These are phyloP conservation scores for Guillardia theta DNA, from an alignment of 78 protist species.

Conservation along the genomic window DNA sequence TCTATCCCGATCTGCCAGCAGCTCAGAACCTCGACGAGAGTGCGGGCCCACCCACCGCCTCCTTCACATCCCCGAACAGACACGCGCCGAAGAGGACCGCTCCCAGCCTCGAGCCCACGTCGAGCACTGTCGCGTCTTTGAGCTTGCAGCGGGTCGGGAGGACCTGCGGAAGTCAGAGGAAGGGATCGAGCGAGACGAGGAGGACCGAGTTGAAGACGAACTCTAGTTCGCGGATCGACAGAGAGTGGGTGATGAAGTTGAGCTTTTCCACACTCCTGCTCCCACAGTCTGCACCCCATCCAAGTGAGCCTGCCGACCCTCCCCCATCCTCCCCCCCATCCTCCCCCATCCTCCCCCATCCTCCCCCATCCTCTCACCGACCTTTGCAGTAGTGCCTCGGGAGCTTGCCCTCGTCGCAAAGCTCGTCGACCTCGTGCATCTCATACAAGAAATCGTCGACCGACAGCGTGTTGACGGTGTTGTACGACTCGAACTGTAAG, in stretches of 20 bases:
- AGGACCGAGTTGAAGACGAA: too few species aligned
- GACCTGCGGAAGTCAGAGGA: not conserved
- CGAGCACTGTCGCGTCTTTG: too few species aligned
- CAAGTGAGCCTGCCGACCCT: not conserved
- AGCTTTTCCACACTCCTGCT: not conserved
- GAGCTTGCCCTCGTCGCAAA: not conserved
- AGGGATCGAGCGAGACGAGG: too few species aligned
- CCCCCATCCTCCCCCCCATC: too few species aligned
- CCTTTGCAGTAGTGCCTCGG: not conserved
- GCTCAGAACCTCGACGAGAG: too few species aligned
- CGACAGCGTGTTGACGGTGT: not conserved
- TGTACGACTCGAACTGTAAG: not conserved
- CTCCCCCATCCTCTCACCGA: too few species aligned
- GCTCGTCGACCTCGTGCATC: not conserved
- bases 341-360: too few species aligned
- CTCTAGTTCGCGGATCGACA: not conserved
- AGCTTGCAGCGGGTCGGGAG: not conserved
- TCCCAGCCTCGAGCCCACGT: too few species aligned
- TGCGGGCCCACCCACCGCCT: too few species aligned
- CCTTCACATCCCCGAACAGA: too few species aligned
- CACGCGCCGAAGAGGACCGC: too few species aligned
- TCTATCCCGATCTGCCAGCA: too few species aligned
- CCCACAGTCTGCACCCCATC: not conserved
- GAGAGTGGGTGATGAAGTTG: conserved; percentile 18
- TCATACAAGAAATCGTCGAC: not conserved